phyloP scores from a whole-genome alignment of 257 asterid genomes.

The Penstemon eatonii region DNA sequence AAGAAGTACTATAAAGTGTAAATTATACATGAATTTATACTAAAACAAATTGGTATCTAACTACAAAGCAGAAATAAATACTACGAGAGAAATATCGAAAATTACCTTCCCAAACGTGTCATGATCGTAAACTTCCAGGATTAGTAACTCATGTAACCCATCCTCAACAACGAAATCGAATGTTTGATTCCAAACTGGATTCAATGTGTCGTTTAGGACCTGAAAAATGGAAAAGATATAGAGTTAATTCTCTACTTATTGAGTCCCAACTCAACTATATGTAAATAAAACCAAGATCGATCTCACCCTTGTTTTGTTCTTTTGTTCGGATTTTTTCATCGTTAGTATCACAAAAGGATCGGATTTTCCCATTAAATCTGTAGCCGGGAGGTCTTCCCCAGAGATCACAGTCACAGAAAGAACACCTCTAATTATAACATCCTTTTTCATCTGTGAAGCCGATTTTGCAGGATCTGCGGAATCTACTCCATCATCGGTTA shows the following conservation, averaged over 20 bases:
- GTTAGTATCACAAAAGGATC: slow-evolving; percentile 84
- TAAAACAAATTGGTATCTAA: too few species aligned
- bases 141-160: slow-evolving; percentile 79
- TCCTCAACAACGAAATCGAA: slow-evolving; percentile 95
- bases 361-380: slow-evolving; percentile 80
- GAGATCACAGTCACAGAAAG: slow-evolving; percentile 83
- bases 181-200: slow-evolving; percentile 96
- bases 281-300: background rate
- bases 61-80: too few species aligned
- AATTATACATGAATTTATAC: too few species aligned
- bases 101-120: slow-evolving; percentile 91
- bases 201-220: slow-evolving; percentile 82
- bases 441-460: slow-evolving; percentile 34
- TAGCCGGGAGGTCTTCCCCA: slow-evolving; percentile 73
- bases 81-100: too few species aligned
- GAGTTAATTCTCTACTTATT: too few species aligned
- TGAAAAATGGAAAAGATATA: slow-evolving; percentile 16
- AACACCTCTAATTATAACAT: slow-evolving; percentile 77
- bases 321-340: slow-evolving; percentile 82
- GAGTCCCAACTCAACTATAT: too few species aligned
- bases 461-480: background rate
- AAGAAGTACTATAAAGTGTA: too few species aligned
- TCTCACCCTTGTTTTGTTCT: slow-evolving; percentile 75
- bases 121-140: slow-evolving; percentile 85
- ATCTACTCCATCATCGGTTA: slow-evolving; percentile 32